Percentiles rank a stretch among this genome's conserved stretches.
phyloP scores from a whole-genome alignment of 345 rosid species.

The Brassica cretica region DNA sequence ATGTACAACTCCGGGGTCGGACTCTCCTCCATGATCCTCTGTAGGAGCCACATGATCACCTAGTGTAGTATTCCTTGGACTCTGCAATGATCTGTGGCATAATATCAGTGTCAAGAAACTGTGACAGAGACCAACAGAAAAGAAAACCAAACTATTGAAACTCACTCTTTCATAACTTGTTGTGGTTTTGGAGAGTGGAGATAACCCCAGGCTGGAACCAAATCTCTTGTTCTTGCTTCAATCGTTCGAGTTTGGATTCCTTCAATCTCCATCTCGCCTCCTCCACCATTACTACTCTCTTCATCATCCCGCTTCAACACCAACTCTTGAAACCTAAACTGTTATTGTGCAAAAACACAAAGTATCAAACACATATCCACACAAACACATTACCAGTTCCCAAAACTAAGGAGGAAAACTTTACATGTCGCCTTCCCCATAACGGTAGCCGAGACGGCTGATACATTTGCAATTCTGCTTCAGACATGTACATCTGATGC shows the following conservation, averaged over 20 bases:
- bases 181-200: constrained; percentile 47
- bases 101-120: constrained; percentile 6
- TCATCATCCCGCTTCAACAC: constrained; percentile 40
- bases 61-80: constrained; percentile 5
- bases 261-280: constrained; percentile 76
- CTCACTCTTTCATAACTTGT: constrained; percentile 47
- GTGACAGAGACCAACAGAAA: background rate
- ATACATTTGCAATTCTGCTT: constrained; percentile 82
- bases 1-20: constrained; percentile 23
- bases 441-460: constrained; percentile 50
- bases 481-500: constrained; percentile 69
- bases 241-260: constrained; percentile 54
- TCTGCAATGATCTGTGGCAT: constrained; percentile 24
- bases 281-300: constrained; percentile 40
- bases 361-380: constrained; percentile 15
- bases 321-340: constrained; percentile 67
- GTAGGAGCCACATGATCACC: constrained; percentile 13
- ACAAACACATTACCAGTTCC: background rate
- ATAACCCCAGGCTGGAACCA: constrained; percentile 69
- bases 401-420: background rate
- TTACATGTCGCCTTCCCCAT: constrained; percentile 82
- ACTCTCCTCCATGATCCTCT: constrained; percentile 25
- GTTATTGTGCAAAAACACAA: constrained; percentile 39
- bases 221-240: constrained; percentile 65
- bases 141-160: background rate